Conservation (phyloP, 352 stramenopile species). For the Phytophthora chlamydospora region DNA sequence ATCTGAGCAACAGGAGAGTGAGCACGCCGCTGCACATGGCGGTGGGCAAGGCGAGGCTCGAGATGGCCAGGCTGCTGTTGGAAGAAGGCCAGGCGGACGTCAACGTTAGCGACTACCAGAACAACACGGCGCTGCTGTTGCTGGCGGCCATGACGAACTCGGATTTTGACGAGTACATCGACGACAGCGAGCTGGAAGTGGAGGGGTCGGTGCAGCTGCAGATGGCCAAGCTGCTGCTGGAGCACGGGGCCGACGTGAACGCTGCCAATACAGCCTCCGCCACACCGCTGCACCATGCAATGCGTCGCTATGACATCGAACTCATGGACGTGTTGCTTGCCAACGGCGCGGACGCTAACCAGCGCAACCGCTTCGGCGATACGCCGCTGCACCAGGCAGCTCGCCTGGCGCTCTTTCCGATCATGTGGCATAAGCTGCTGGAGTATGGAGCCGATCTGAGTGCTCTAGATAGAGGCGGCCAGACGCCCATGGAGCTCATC, state of each 20-base stretch:
- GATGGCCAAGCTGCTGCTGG: constrained; percentile 33
- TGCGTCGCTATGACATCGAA: constrained; percentile 38
- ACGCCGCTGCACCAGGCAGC: constrained; percentile 40
- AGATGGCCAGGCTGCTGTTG: constrained; percentile 33
- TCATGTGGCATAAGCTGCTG: constrained; percentile 40
- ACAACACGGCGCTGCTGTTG: constrained; percentile 35
- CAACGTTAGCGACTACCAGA: constrained; percentile 32
- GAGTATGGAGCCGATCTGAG: constrained; percentile 27
- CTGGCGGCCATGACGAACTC: constrained; percentile 32
- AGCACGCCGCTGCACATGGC: constrained; percentile 33
- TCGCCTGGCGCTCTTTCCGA: constrained; percentile 31
- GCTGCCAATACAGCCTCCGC: constrained; percentile 23
- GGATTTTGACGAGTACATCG: constrained; percentile 36
- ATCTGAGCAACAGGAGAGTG: constrained; percentile 28
- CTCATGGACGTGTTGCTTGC: constrained; percentile 39
- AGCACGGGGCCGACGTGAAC: constrained; percentile 36
- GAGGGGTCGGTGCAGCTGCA: constrained; percentile 26
- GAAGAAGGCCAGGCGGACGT: constrained; percentile 33
- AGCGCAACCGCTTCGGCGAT: constrained; percentile 40
- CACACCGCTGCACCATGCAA: constrained; percentile 36
- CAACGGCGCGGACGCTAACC: constrained; percentile 37
- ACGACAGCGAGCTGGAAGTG: constrained; percentile 28
- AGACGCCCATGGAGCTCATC: constrained; percentile 42
- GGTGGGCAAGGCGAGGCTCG: constrained; percentile 31
- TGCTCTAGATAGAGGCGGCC: constrained; percentile 24